These are phyloP conservation scores for Marasmius oreades DNA, from an alignment of 1,284 basidiomycete species.

Conservation along the genomic window DNA sequence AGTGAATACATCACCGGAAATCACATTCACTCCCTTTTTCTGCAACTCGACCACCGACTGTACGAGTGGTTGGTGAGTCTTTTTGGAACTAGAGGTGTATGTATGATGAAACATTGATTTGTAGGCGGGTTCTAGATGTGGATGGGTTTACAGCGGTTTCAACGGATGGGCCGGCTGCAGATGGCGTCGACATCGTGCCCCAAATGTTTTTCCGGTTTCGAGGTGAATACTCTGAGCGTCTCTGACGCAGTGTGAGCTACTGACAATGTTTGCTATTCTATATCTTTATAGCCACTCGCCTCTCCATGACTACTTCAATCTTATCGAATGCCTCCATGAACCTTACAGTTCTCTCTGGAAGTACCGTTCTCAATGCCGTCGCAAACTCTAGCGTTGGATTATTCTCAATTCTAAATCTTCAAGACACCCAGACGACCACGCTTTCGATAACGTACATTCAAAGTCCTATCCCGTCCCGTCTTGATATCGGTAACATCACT, in stretches of 20 bases:
- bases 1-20: constrained; percentile 34
- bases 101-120: constrained; percentile 14
- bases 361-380: constrained; percentile 24
- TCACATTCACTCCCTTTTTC: constrained; percentile 48
- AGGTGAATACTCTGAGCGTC: constrained; percentile 31
- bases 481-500: constrained; percentile 39
- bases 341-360: constrained; percentile 40
- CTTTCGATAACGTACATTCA: constrained; percentile 39
- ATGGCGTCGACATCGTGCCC: constrained; percentile 39
- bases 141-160: constrained; percentile 28
- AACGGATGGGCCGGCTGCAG: constrained; percentile 33
- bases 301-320: constrained; percentile 41
- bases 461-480: constrained; percentile 23
- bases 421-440: constrained; percentile 34
- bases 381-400: constrained; percentile 34
- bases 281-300: constrained; percentile 34
- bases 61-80: constrained; percentile 43
- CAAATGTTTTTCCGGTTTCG: constrained; percentile 52
- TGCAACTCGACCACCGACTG: constrained; percentile 38
- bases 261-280: not conserved
- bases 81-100: constrained; percentile 1
- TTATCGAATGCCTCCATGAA: constrained; percentile 49
- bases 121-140: constrained; percentile 24
- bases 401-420: constrained; percentile 35
- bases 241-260: not conserved